Evolutionary conservation across 2,329 filamentous ascomycete species (phyloP).

Genomic region (Penicillium sp.): DNA sequence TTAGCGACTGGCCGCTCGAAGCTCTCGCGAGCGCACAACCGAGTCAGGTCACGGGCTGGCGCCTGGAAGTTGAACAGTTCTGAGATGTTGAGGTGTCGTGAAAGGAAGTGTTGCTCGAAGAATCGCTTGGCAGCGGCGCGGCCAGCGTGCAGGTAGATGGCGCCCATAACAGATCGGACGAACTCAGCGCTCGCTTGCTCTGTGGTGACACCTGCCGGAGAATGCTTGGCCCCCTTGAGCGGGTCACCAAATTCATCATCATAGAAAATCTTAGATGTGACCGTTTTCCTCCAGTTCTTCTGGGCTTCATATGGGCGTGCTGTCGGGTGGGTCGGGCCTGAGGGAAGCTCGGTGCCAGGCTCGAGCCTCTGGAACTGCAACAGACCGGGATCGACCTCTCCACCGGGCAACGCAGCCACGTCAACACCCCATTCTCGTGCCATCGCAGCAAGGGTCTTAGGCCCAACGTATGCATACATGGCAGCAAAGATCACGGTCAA

Average conservation of each 20-base stretch:
- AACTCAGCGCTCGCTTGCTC: slow-evolving; percentile 69
- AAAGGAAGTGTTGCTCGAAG: slow-evolving; percentile 78
- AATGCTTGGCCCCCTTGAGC: slow-evolving; percentile 30
- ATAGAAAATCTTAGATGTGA: slow-evolving; percentile 74
- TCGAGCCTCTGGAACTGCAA: slow-evolving; percentile 68
- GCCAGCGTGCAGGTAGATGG: slow-evolving; percentile 82
- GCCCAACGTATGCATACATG: slow-evolving; percentile 78
- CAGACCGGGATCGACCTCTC: slow-evolving; percentile 86
- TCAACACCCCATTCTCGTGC: slow-evolving; percentile 90
- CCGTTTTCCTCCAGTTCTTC: slow-evolving; percentile 64
- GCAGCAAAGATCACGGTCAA: slow-evolving; percentile 83
- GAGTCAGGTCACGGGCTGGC: slow-evolving; percentile 77
- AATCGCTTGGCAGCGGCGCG: slow-evolving; percentile 76
- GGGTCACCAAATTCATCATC: slow-evolving; percentile 81
- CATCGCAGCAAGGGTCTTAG: slow-evolving; percentile 68
- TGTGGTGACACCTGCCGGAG: slow-evolving; percentile 42
- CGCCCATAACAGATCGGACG: slow-evolving; percentile 77
- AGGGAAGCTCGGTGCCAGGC: slow-evolving; percentile 43
- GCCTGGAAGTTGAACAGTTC: slow-evolving; percentile 79
- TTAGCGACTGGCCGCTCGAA: slow-evolving; percentile 85
- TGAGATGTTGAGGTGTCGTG: slow-evolving; percentile 71
- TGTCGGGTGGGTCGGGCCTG: slow-evolving; percentile 41
- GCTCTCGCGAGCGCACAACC: slow-evolving; percentile 81
- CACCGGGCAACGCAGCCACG: slow-evolving; percentile 76
- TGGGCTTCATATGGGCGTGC: slow-evolving; percentile 46